Base-by-base conservation (phyloP, 805 yeast genomes). In the Barnettozyma pratensis region DNA sequence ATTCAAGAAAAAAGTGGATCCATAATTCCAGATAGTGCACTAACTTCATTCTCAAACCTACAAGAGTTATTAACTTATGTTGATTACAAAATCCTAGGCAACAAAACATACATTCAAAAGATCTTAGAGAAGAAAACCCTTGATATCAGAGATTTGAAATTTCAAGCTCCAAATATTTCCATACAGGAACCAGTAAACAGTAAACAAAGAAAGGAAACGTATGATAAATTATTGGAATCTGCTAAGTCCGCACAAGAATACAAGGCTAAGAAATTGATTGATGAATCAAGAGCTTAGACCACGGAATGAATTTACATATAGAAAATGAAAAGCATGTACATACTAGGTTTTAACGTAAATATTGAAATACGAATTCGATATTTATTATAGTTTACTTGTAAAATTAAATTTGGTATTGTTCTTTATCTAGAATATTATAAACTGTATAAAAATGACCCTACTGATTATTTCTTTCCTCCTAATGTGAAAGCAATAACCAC, bases 401-500 rank as follows among this genome's bases (percentile, higher is more conserved):
- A 32, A 32, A 19, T 14, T 14, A 29, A 19, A 19, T 19, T 19
- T 19, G 19, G 19, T 19, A 19, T 32, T 19, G 19, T 19, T 19
- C 19, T 19, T 32, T 32, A 11, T 32, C 35, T 32, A 32, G 35
- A 19, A 19, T 19, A 19, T 19, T 19, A 19, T 19, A 32, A 9
- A 9, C 12, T 32, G 11, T 31, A 31, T 31, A 31, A 31, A 31
- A 31, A 31, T 11, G 11, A 8, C 8, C 11, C 11, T 8, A 8
- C 34, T 31, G 34, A 36, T 36, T 44, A 46, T 32, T 32, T 47
- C 39, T 39, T 47, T 12, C 77, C 73, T 19, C 77, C 73, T 25
- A 82, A 57, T 1, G 80, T 61, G 61, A 81, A 79, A 2, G 81
- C 84, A 44, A 81, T 67, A 14, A 80, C 66, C 26, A 77, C 70